These are phyloP conservation scores for Gracilariopsis chorda DNA, from an alignment of 23 red algal species.

Conservation along the genomic window DNA sequence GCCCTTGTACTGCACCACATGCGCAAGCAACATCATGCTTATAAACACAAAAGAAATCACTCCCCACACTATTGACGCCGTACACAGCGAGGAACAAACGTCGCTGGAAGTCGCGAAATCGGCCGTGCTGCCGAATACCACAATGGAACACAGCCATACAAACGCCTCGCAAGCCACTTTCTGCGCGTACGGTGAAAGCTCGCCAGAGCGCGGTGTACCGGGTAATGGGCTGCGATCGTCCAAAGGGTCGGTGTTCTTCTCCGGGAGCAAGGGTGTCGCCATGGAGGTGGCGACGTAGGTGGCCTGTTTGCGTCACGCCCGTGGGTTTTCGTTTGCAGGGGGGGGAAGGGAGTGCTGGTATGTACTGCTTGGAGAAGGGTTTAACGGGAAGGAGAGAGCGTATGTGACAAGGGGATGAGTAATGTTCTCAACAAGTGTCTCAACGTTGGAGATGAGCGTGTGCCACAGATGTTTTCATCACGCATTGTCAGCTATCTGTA, in stretches of 20 bases:
- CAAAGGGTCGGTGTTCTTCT: neutral
- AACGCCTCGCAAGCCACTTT: constrained; percentile 49
- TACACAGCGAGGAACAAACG: neutral
- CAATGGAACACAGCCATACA: constrained; percentile 65
- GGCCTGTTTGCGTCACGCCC: neutral
- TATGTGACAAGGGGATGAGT: no score
- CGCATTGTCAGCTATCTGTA: neutral
- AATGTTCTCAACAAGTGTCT: no score
- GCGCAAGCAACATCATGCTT: neutral
- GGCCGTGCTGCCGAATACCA: constrained; percentile 47
- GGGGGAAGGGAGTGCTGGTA: neutral
- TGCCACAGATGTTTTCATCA: neutral
- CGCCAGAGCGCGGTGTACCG: constrained; percentile 42
- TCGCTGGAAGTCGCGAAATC: constrained; percentile 19
- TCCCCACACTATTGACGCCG: neutral
- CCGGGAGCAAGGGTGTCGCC: neutral
- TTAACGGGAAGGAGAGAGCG: neutral
- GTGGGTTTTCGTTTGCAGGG: neutral
- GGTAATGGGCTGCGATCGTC: constrained; percentile 20
- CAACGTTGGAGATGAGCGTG: neutral
- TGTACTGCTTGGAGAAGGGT: neutral
- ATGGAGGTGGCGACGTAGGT: neutral
- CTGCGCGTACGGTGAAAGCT: constrained; percentile 53
- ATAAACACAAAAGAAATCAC: constrained; percentile 39
- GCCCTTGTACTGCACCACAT: neutral